Evolutionary conservation across 108 stramenopile species (phyloP).

Genomic region (Nannochloropsis salina): DNA sequence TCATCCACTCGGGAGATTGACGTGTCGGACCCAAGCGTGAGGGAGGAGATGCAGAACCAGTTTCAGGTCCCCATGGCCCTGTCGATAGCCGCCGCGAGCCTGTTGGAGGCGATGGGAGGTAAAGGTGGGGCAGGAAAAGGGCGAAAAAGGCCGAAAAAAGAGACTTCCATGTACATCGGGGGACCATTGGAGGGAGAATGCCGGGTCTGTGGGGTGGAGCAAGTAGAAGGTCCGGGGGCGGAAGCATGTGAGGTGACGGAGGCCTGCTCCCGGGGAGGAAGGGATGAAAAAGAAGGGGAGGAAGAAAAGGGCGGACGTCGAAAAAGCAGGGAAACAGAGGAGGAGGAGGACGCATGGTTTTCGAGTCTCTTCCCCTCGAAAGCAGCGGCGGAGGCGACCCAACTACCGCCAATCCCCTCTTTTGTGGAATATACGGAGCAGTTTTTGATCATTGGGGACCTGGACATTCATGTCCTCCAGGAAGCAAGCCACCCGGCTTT

Average conservation of each 20-base stretch:
- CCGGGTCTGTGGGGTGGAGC: background rate
- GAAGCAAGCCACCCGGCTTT: background rate
- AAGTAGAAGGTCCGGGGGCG: background rate
- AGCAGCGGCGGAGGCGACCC: background rate
- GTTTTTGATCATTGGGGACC: background rate
- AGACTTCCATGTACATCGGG: background rate
- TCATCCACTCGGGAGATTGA: background rate
- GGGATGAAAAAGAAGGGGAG: background rate
- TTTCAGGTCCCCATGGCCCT: background rate
- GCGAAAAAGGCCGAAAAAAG: background rate
- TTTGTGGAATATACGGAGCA: slow-evolving; percentile 6
- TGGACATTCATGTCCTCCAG: background rate
- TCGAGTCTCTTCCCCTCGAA: background rate
- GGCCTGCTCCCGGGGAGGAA: background rate
- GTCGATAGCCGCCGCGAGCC: background rate
- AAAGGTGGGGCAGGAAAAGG: background rate
- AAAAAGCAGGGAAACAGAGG: background rate
- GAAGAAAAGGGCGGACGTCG: background rate
- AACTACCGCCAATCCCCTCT: background rate
- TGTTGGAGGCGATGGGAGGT: background rate
- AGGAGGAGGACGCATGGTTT: background rate
- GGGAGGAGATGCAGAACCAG: background rate
- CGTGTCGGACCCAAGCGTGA: background rate
- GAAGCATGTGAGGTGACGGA: background rate
- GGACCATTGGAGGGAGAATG: background rate